These are phyloP conservation scores for Buxus sempervirens DNA, from an alignment of 164 flowering plant genomes.

Conservation along the genomic window DNA sequence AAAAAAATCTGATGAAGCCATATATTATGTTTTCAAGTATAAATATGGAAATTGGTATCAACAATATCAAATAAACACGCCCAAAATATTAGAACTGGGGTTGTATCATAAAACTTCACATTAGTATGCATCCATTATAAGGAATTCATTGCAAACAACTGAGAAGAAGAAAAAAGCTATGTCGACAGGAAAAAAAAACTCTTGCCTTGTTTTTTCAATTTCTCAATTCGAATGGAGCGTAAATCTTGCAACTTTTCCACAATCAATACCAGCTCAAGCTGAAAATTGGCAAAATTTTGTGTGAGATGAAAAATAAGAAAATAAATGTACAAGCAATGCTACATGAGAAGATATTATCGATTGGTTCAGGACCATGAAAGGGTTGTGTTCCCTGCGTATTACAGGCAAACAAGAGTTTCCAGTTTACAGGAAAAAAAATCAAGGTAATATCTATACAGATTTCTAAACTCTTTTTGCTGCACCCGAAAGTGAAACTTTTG, in stretches of 20 bases:
- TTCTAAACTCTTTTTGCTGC: background rate
- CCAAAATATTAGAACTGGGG: too few relatives aligned
- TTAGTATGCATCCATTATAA: too few relatives aligned
- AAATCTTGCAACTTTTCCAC: conserved; percentile 90
- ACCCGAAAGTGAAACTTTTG: background rate
- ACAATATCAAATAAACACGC: too few relatives aligned
- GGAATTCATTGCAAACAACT: background rate
- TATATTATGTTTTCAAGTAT: too few relatives aligned
- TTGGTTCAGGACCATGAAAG: background rate
- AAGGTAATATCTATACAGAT: background rate
- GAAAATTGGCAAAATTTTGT: conserved; percentile 20
- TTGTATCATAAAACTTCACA: too few relatives aligned
- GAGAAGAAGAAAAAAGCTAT: background rate
- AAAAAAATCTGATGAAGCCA: too few relatives aligned
- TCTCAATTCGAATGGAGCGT: conserved; percentile 81
- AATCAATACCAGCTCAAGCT: conserved; percentile 86
- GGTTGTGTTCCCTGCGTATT: background rate
- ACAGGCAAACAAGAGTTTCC: background rate
- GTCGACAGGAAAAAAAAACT: background rate
- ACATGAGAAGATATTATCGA: background rate
- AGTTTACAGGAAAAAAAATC: background rate
- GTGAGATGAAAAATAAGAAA: conserved; percentile 10
- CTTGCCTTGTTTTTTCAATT: conserved; percentile 86
- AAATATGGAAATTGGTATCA: too few relatives aligned
- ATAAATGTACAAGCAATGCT: background rate